A percentile compares a stretch with the other conserved stretches of the same genome.
Evolutionary conservation across 2,329 filamentous ascomycete genomes (phyloP).

Genomic region (Chaetomiaceae sp.): DNA sequence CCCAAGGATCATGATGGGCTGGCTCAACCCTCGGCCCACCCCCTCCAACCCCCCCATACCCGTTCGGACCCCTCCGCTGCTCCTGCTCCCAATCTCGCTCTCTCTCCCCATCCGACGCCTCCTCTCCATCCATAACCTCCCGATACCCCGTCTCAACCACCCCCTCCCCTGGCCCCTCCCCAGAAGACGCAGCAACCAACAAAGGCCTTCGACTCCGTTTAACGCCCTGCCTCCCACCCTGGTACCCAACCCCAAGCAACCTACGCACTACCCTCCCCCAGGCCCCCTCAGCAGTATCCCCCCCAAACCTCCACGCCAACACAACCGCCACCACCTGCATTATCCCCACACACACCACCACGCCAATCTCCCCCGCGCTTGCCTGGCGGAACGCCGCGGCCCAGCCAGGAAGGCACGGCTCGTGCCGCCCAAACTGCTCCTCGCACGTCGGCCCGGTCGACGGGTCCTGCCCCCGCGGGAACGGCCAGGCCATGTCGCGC

Average conservation of each 20-base stretch:
- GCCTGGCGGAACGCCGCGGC: slow-evolving; percentile 5
- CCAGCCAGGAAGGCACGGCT: slow-evolving; percentile 12
- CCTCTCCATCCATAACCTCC: slow-evolving; percentile 3
- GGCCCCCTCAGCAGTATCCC: neutral
- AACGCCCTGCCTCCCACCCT: neutral
- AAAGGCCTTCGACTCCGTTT: neutral
- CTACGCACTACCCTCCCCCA: neutral
- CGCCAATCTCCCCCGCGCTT: slow-evolving; percentile 12
- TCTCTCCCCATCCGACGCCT: neutral
- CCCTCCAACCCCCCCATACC: slow-evolving; percentile 3
- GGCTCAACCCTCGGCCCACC: slow-evolving; percentile 15
- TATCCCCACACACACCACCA: slow-evolving; percentile 10
- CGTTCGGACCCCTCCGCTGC: neutral
- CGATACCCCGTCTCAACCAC: neutral
- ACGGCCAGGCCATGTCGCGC: slow-evolving; percentile 60
- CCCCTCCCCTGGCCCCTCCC: neutral
- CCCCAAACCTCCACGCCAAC: neutral
- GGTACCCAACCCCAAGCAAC: neutral
- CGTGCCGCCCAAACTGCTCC: slow-evolving; percentile 9
- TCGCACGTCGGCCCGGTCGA: neutral
- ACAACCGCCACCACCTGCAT: slow-evolving; percentile 15
- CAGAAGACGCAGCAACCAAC: slow-evolving; percentile 1
- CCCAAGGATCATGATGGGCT: slow-evolving; percentile 16
- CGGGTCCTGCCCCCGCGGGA: slow-evolving; percentile 32
- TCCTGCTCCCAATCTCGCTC: neutral